A percentile compares a stretch with the other conserved stretches of the same genome.
Conservation (phyloP, 805 yeast genomes). For the Saccharomycopsis sp. region DNA sequence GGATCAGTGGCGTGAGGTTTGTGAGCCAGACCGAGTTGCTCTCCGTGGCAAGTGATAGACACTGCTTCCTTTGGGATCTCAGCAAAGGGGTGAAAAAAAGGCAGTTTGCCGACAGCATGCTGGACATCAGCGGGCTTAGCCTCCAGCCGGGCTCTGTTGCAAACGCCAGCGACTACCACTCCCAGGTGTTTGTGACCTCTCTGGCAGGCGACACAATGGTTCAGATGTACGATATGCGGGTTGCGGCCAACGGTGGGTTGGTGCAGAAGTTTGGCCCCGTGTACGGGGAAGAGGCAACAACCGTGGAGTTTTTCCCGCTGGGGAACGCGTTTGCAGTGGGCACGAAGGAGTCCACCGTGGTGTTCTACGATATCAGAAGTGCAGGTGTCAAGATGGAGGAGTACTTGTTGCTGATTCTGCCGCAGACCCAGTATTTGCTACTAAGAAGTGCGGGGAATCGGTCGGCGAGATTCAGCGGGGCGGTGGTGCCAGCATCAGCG, state of each 20-base stretch:
- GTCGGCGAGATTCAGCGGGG: constrained; percentile 1
- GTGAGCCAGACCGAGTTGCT: constrained; percentile 45
- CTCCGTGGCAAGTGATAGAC: constrained; percentile 52
- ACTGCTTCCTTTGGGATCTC: constrained; percentile 74
- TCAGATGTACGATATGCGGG: constrained; percentile 56
- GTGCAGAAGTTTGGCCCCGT: constrained; percentile 46
- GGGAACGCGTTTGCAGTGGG: constrained; percentile 68
- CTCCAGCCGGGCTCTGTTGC: constrained; percentile 24
- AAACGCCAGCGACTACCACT: no score
- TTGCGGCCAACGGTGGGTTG: constrained; percentile 30
- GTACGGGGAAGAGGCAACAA: constrained; percentile 56
- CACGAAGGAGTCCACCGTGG: constrained; percentile 65
- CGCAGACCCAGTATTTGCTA: constrained; percentile 21
- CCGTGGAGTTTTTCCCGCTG: constrained; percentile 55
- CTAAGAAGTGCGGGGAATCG: not conserved
- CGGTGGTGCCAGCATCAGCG: not conserved
- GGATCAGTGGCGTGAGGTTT: constrained; percentile 68
- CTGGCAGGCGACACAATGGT: constrained; percentile 36
- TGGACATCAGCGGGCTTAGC: constrained; percentile 53
- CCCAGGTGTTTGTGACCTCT: constrained; percentile 41
- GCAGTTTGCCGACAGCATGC: constrained; percentile 57
- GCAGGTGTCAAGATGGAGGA: constrained; percentile 42
- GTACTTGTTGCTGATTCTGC: constrained; percentile 24
- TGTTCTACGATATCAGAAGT: constrained; percentile 66
- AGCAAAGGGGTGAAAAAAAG: constrained; percentile 43